Evolutionary conservation across 306 rosid genomes (phyloP).

Genomic region (Cercis canadensis): DNA sequence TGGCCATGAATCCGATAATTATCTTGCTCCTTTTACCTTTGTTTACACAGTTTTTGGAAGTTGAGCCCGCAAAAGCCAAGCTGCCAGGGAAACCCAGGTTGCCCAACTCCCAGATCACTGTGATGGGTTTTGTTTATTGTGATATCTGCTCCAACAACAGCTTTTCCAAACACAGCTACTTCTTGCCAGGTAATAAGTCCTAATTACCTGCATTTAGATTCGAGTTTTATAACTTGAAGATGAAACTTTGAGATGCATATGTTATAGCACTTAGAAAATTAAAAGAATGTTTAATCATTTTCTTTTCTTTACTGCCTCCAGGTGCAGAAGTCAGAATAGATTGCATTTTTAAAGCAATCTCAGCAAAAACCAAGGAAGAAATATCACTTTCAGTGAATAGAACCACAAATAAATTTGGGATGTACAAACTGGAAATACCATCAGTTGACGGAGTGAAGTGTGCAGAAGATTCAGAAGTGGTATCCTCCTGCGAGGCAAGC

Average conservation of each 20-base stretch:
- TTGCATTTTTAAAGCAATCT: slow-evolving; percentile 75
- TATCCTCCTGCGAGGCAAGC: slow-evolving; percentile 78
- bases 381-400: slow-evolving; percentile 84
- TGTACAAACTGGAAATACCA: slow-evolving; percentile 87
- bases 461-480: slow-evolving; percentile 78
- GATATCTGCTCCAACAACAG: slow-evolving; percentile 92
- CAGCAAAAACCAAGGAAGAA: slow-evolving; percentile 71
- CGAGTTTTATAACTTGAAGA: not conserved
- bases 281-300: slow-evolving; percentile 11
- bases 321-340: slow-evolving; percentile 87
- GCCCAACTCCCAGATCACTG: slow-evolving; percentile 72
- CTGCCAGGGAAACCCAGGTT: slow-evolving; percentile 37
- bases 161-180: slow-evolving; percentile 89
- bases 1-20: slow-evolving; percentile 56
- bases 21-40: slow-evolving; percentile 57
- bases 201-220: not conserved
- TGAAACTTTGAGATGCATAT: slow-evolving; percentile 16
- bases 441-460: slow-evolving; percentile 92
- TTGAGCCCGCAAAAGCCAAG: slow-evolving; percentile 57
- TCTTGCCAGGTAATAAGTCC: slow-evolving; percentile 62
- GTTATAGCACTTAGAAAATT: not conserved
- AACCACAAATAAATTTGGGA: slow-evolving; percentile 78
- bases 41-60: slow-evolving; percentile 53
- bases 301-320: slow-evolving; percentile 29
- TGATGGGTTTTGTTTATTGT: slow-evolving; percentile 96